Percentiles rank a stretch among this genome's conserved stretches.
Evolutionary conservation across 106 monocot species (phyloP).

Genomic region (Acorus calamus): DNA sequence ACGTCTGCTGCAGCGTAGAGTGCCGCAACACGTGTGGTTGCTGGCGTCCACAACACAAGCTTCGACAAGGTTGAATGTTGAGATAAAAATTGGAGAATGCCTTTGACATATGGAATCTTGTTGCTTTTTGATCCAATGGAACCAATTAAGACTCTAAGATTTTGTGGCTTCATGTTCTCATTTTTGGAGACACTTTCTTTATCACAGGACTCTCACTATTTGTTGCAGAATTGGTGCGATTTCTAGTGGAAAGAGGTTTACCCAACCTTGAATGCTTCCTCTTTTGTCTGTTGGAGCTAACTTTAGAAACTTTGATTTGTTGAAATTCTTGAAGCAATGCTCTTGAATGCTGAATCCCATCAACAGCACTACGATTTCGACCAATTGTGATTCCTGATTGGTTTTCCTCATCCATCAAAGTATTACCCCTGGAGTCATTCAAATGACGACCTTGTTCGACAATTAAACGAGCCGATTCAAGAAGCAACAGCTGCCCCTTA

Average conservation of each 20-base stretch:
- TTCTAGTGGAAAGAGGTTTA: constrained; percentile 3
- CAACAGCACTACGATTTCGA: not conserved
- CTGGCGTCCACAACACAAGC: constrained; percentile 66
- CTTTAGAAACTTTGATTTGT: constrained; percentile 8
- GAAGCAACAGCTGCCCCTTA: constrained; percentile 68
- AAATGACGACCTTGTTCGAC: constrained; percentile 32
- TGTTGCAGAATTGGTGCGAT: constrained; percentile 7
- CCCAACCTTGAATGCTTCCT: constrained; percentile 20
- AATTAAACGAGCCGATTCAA: constrained; percentile 65
- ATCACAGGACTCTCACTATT: constrained; percentile 2
- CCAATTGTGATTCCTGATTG: constrained; percentile 20
- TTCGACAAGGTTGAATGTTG: constrained; percentile 55
- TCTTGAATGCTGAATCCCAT: not conserved
- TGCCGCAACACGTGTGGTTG: constrained; percentile 71
- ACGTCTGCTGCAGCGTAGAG: constrained; percentile 92
- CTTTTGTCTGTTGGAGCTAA: constrained; percentile 22
- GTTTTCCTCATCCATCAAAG: constrained; percentile 22
- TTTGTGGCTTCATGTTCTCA: constrained; percentile 12
- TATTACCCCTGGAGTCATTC: constrained; percentile 29
- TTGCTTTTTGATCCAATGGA: constrained; percentile 97
- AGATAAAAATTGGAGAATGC: constrained; percentile 59
- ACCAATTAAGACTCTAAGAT: constrained; percentile 73
- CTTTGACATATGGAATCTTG: constrained; percentile 66
- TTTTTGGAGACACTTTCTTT: constrained; percentile 41
- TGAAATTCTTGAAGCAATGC: constrained; percentile 3